Evolutionary conservation across 163 green algal species (phyloP).

Genomic region (Chloromonas sp.): DNA sequence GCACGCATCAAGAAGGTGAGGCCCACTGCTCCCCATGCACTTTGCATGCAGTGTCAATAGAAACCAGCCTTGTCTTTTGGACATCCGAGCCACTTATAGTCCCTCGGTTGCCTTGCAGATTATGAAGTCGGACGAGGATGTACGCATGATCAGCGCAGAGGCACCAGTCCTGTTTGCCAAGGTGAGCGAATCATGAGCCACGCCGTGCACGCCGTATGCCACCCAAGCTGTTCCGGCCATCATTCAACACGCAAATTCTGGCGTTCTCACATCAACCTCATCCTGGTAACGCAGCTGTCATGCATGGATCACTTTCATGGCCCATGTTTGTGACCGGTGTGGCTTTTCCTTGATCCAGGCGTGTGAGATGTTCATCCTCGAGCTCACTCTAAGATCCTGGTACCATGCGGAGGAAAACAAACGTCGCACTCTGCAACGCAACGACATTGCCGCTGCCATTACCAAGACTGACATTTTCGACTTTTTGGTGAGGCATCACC

Average conservation of each 20-base stretch:
- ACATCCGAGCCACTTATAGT: background rate
- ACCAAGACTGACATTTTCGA: constrained; percentile 91
- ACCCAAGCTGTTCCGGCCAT: too few relatives aligned
- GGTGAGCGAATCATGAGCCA: constrained; percentile 25
- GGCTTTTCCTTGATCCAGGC: constrained; percentile 42
- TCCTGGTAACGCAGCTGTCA: too few relatives aligned
- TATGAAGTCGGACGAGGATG: constrained; percentile 98
- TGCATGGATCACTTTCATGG: background rate
- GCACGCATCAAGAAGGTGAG: constrained; percentile 95
- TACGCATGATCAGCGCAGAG: constrained; percentile 94
- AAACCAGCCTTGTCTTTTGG: background rate
- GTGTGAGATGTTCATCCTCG: constrained; percentile 97
- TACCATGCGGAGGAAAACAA: constrained; percentile 93
- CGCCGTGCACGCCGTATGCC: too few relatives aligned
- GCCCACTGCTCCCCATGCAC: background rate
- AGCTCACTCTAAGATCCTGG: constrained; percentile 93
- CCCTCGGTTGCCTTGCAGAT: constrained; percentile 61
- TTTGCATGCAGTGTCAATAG: background rate
- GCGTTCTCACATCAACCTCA: too few relatives aligned
- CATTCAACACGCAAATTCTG: too few relatives aligned
- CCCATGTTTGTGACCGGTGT: background rate
- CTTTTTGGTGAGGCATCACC: constrained; percentile 64
- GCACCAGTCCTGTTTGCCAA: constrained; percentile 96
- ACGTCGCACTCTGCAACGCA: constrained; percentile 87
- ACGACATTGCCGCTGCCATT: constrained; percentile 92